phyloP scores from a whole-genome alignment of 2,329 filamentous ascomycete species.

The Tolypocladium cylindrosporum region DNA sequence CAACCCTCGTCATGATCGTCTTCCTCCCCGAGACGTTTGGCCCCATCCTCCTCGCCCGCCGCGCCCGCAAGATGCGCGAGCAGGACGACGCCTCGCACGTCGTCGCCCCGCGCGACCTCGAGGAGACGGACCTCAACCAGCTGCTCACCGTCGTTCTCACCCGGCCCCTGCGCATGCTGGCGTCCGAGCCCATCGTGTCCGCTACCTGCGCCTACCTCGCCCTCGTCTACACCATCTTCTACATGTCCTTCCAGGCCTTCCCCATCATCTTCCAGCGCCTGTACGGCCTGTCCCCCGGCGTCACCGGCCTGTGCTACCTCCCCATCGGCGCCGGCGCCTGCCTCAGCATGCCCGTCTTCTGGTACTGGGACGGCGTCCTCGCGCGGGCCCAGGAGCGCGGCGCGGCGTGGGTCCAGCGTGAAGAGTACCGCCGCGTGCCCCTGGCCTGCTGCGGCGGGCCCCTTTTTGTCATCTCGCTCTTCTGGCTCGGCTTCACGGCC shows the following conservation, averaged over 20 bases:
- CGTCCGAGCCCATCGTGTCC: conserved; percentile 63
- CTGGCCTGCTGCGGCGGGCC: conserved; percentile 63
- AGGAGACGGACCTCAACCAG: conserved; percentile 45
- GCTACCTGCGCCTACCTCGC: conserved; percentile 62
- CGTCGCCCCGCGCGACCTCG: conserved; percentile 53
- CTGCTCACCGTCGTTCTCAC: conserved; percentile 61
- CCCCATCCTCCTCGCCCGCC: conserved; percentile 44
- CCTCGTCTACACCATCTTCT: conserved; percentile 55
- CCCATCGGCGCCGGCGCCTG: conserved; percentile 55
- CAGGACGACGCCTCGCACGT: conserved; percentile 39
- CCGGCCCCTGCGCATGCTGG: conserved; percentile 61
- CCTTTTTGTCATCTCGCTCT: conserved; percentile 44
- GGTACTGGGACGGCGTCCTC: conserved; percentile 54
- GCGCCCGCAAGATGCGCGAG: conserved; percentile 48
- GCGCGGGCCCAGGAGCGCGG: conserved; percentile 36
- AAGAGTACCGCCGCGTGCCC: conserved; percentile 61
- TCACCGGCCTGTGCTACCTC: conserved; percentile 58
- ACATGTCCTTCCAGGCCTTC: conserved; percentile 70
- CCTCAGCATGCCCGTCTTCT: conserved; percentile 50
- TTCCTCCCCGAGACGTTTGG: conserved; percentile 56
- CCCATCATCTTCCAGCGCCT: conserved; percentile 56
- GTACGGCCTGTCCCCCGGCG: conserved; percentile 54
- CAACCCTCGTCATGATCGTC: conserved; percentile 48
- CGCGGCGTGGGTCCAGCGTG: conserved; percentile 47
- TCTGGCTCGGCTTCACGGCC: conserved; percentile 54